Base-by-base conservation (phyloP, 345 rosid genomes). In the Lepidium didymum region DNA sequence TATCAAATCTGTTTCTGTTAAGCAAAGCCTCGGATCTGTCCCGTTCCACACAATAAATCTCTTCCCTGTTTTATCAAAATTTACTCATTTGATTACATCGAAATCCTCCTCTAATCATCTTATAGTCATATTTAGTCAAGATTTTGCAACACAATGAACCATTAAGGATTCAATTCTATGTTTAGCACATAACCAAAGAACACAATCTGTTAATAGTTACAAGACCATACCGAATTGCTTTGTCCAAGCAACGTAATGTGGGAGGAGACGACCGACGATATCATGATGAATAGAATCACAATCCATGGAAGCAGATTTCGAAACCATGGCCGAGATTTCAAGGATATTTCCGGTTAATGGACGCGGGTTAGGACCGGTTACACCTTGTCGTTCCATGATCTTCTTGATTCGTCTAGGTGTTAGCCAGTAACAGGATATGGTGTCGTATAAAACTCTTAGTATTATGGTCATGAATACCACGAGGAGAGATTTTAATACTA, bases 11-110 rank as follows among this genome's bases (percentile, higher is more conserved):
- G 86, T 82, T 67, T 95, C 97, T 2, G 87, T 78, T 57, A 95
- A 18, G 52, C 97, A 95, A 79, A 95, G 82, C 71, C 99, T 55
- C 2, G 99, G 99, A 74, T 95, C 99, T 0, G 82, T 77, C 65
- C 99, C 99, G 37, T 87, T 82, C 97, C 97, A 95, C 44, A 78
- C 91, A 34, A 95, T 78, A 43, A 91, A 95, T 49, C 97, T 78
- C 60, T 89, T 89, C 73, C 99, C 99, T 93, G 31, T 41, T 38
- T 45, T 15, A 52, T 19, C 65, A 31, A 46, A 15, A 67, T 43
- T 11, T 31, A 45, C 4, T 33, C 29, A 10, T 41, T 59, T 9
- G 0, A 8, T 42, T 19, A 12, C 44, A 62, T 62, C 1, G 18
- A 29, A 29, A 18, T 50, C 35, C 14, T 36, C 19, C 35, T 18